Conservation (phyloP, 2,329 filamentous ascomycete genomes). For the Ascochyta viciae-villosae region DNA sequence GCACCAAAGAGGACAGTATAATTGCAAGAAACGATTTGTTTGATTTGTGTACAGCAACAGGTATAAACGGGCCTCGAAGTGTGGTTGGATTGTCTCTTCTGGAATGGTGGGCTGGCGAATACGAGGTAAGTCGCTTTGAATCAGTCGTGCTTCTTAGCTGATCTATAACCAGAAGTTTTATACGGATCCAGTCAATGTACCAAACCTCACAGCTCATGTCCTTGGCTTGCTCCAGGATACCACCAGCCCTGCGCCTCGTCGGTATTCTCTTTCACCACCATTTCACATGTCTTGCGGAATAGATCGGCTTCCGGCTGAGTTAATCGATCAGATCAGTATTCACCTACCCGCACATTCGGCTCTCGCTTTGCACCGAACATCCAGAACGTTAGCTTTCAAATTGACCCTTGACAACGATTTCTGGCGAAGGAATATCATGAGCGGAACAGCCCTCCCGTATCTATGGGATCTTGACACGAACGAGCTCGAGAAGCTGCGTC, state of each 20-base stretch:
- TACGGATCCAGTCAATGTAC: conserved; percentile 26
- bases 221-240: conserved; percentile 19
- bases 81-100: conserved; percentile 26
- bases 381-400: conserved; percentile 25
- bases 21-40: conserved; percentile 28
- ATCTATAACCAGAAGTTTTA: conserved; percentile 30
- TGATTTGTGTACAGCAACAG: conserved; percentile 15
- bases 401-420: conserved; percentile 32
- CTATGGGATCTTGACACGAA: conserved; percentile 34
- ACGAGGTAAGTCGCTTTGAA: conserved; percentile 24
- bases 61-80: conserved; percentile 27
- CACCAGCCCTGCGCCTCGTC: not conserved
- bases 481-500: conserved; percentile 13
- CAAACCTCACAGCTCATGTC: conserved; percentile 17
- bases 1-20: not conserved
- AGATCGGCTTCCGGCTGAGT: conserved; percentile 8
- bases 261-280: not conserved
- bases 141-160: not conserved
- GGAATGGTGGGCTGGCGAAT: conserved; percentile 35
- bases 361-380: conserved; percentile 30
- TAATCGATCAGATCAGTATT: conserved; percentile 7
- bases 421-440: conserved; percentile 32
- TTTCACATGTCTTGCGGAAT: not conserved
- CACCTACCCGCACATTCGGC: conserved; percentile 23
- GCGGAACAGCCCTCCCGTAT: conserved; percentile 30